phyloP scores from a whole-genome alignment of 345 rosid species.

The Adansonia digitata region DNA sequence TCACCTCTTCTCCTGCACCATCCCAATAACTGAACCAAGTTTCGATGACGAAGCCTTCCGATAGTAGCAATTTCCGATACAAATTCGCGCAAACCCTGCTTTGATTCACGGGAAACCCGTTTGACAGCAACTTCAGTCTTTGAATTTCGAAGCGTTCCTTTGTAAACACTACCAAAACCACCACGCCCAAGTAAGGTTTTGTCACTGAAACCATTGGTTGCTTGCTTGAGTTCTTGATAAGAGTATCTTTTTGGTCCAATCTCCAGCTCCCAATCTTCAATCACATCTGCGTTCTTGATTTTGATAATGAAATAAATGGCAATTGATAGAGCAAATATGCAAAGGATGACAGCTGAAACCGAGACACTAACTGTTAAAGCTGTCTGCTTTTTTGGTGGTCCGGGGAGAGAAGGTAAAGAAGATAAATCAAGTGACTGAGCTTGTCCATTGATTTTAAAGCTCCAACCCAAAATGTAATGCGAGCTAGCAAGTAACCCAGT shows the following conservation, averaged over 20 bases:
- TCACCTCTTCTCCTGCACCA: too few species aligned
- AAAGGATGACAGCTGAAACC: conserved; percentile 20
- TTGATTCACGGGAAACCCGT: too few species aligned
- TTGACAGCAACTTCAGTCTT: too few species aligned
- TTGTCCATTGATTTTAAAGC: too few species aligned
- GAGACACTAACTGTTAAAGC: conserved; percentile 30
- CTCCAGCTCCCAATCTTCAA: conserved; percentile 83
- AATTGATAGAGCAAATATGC: conserved; percentile 2
- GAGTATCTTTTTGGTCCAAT: conserved; percentile 69
- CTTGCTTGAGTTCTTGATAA: conserved; percentile 61
- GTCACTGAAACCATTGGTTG: too few species aligned
- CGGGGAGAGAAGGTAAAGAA: conserved; percentile 55
- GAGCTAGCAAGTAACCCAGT: too few species aligned
- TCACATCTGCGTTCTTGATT: conserved; percentile 43
- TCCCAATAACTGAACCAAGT: too few species aligned
- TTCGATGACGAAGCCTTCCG: conserved; percentile 87
- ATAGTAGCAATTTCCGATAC: conserved; percentile 73
- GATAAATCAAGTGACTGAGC: conserved; percentile 48
- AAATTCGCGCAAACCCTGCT: conserved; percentile 85
- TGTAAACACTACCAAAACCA: too few species aligned
- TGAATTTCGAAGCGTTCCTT: too few species aligned
- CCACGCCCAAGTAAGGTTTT: conserved; percentile 65
- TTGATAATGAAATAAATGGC: conserved; percentile 26
- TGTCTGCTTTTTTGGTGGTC: neutral
- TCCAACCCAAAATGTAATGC: too few species aligned